Conservation (phyloP, 106 monocot genomes). For the Xerophyta viscosa region DNA sequence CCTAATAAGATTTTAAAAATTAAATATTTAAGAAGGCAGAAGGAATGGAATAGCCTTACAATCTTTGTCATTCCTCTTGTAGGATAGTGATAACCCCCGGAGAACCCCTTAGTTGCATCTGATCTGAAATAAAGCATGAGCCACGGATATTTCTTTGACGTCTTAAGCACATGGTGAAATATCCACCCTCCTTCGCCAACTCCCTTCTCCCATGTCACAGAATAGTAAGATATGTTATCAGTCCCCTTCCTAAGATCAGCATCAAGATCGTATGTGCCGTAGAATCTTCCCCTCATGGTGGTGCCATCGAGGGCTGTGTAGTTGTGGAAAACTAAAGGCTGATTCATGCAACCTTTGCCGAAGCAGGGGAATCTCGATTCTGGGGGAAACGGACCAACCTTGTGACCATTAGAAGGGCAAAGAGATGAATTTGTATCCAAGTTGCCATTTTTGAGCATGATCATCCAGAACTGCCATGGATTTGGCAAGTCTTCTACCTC, state of each 20-base stretch:
- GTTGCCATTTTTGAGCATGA: conserved; percentile 93
- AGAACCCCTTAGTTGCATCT: conserved; percentile 71
- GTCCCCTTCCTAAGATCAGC: conserved; percentile 7
- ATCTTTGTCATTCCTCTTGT: conserved; percentile 79
- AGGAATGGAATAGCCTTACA: conserved; percentile 17
- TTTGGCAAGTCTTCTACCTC: conserved; percentile 30
- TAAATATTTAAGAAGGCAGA: neutral
- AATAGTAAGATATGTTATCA: conserved; percentile 36
- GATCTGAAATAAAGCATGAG: conserved; percentile 88
- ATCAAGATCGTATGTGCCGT: conserved; percentile 62
- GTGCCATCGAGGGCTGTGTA: conserved; percentile 20
- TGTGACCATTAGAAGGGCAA: conserved; percentile 60
- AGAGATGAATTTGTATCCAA: conserved; percentile 55
- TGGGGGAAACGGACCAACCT: conserved; percentile 49
- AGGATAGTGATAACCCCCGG: conserved; percentile 78
- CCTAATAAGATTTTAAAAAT: too few species aligned
- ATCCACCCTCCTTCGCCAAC: conserved; percentile 42
- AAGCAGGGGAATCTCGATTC: conserved; percentile 72
- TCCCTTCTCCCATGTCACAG: conserved; percentile 78
- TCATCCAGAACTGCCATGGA: conserved; percentile 93
- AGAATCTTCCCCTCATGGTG: conserved; percentile 45
- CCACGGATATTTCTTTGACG: conserved; percentile 69
- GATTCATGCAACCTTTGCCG: conserved; percentile 84
- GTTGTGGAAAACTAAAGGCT: conserved; percentile 55
- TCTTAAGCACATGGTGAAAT: conserved; percentile 62